Conservation (phyloP, 768 basidiomycete genomes). For the Phanerochaete sordida region DNA sequence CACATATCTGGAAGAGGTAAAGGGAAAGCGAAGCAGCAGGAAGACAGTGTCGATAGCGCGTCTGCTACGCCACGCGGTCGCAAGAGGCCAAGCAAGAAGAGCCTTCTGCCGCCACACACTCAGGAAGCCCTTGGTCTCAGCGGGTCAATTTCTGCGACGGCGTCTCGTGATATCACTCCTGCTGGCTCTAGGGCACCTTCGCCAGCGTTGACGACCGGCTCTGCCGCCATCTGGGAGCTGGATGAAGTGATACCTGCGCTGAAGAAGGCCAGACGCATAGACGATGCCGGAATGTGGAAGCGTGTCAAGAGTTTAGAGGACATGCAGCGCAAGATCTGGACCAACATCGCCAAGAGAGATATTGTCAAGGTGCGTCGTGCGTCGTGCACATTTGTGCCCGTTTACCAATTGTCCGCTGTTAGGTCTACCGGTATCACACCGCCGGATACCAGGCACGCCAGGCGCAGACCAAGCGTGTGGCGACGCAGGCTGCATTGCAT, state of each 20-base stretch:
- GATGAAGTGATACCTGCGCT: constrained; percentile 67
- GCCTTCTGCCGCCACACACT: constrained; percentile 50
- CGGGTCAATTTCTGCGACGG: constrained; percentile 47
- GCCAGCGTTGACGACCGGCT: constrained; percentile 50
- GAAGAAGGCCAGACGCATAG: constrained; percentile 74
- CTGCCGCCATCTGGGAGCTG: constrained; percentile 67
- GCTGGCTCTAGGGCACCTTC: constrained; percentile 67
- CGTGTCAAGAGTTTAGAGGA: constrained; percentile 78
- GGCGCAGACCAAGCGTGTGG: constrained; percentile 71
- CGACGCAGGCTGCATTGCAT: constrained; percentile 70
- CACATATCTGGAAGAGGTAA: constrained; percentile 47
- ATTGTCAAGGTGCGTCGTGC: constrained; percentile 62
- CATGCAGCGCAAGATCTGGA: constrained; percentile 86
- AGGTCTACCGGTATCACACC: constrained; percentile 79
- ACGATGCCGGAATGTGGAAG: constrained; percentile 67
- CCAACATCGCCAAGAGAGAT: constrained; percentile 80
- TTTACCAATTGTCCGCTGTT: neutral
- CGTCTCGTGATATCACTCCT: constrained; percentile 70
- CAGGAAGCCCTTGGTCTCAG: constrained; percentile 46
- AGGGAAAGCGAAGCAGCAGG: constrained; percentile 44
- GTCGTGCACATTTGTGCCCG: neutral
- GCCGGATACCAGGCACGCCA: constrained; percentile 64
- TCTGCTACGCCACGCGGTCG: constrained; percentile 51
- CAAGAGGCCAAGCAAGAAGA: constrained; percentile 60
- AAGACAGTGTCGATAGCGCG: constrained; percentile 56